Evolutionary conservation across 23 red algal species (phyloP), one percentile per base, ranked within the genome.

Genomic region (Cyanidium caldarium): DNA sequence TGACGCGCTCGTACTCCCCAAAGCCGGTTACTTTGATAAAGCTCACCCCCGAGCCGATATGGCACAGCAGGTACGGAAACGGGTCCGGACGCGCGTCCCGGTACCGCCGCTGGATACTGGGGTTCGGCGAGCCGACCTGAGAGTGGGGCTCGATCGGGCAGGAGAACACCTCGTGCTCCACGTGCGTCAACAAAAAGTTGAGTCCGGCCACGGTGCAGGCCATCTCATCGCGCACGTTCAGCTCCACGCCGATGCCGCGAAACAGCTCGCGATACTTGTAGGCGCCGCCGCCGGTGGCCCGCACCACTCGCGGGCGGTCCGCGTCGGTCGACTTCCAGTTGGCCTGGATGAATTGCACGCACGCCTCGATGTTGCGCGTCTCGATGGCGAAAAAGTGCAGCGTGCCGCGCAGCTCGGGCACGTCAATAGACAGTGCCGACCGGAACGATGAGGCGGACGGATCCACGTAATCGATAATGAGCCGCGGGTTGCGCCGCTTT

Each of bases 351-450:
- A 95, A 95, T 23, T 78, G 70, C 17, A 95, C 77, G 38, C 81
- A 73, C 66, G 87, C 78, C 43, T 87, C 66, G 72, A 95, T 95
- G 65, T 87, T 80, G 36, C 78, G 17, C 1, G 90, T 83, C 65
- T 95, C 83, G 44, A 95, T 83, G 30, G 83, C 75, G 56, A 95
- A 95, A 58, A 95, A 95, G 57, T 95, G 78, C 12, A 95, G 42
- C 2, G 71, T 80, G 51, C 83, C 83, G 2, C 77, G 34, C 35
- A 95, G 68, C 46, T 76, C 67, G 26, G 82, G 90, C 17, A 95
- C 84, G 44, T 46, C 46, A 14, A 95, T 82, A 0, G 82, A 87
- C 66, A 95, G 65, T 15, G 70, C 46, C 39, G 70, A 75, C 36
- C 70, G 45, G 10, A 72, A 68, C 26, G 44, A 65, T 2, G 86